Conservation (phyloP, 345 rosid species). For the Salix suchowensis region DNA sequence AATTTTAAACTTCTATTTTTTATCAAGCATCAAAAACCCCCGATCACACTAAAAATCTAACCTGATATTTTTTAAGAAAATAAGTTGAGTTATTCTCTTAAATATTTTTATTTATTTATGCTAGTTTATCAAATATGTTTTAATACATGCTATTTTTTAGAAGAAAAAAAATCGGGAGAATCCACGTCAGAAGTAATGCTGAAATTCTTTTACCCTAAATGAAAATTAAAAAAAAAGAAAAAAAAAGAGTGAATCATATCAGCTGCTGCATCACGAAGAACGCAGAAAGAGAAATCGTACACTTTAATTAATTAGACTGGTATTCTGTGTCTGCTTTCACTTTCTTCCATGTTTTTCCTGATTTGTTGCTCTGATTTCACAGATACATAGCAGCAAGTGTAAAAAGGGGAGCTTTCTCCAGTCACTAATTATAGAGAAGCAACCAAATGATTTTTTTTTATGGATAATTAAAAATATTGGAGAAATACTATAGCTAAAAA, state of each 20-base stretch:
- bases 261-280: neutral
- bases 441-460: no score
- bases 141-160: neutral
- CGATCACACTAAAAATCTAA: no score
- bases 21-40: no score
- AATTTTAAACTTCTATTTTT: no score
- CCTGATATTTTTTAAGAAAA: no score
- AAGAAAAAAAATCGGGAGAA: conserved; percentile 42
- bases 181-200: conserved; percentile 3
- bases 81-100: no score
- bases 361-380: neutral
- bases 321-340: neutral
- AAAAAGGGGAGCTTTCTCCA: no score
- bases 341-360: neutral
- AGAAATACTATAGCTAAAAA: no score
- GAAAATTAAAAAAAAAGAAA: neutral
- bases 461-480: no score
- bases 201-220: neutral
- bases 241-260: neutral
- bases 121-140: no score
- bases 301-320: neutral
- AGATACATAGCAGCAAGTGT: neutral
- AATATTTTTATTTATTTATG: no score
- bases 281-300: neutral
- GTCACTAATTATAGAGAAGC: neutral